A percentile compares a stretch with the other conserved stretches of the same genome.
phyloP scores from a whole-genome alignment of 306 rosid species.

The Trifolium dubium region DNA sequence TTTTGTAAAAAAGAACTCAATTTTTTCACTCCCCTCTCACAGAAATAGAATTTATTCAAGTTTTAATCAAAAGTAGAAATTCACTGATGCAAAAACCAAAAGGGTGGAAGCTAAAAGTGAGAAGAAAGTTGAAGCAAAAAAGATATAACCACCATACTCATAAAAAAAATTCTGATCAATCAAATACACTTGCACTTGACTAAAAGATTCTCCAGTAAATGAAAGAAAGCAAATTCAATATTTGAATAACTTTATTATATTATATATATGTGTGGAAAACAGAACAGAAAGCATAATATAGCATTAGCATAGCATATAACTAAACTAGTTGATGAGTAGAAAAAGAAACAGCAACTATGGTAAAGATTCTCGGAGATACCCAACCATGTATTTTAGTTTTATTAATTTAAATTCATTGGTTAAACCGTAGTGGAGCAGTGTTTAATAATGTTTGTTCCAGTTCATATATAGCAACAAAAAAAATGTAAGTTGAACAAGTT shows the following conservation, averaged over 20 bases:
- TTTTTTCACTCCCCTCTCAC: background rate
- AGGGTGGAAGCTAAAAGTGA: background rate
- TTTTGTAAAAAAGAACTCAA: constrained; percentile 21
- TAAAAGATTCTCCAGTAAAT: constrained; percentile 36
- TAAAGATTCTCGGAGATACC: constrained; percentile 67
- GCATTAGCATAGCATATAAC: background rate
- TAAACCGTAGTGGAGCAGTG: background rate
- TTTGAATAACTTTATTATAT: background rate
- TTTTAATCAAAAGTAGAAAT: background rate
- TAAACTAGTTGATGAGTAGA: background rate
- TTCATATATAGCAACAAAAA: constrained; percentile 7
- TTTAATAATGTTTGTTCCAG: background rate
- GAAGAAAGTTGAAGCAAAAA: constrained; percentile 35
- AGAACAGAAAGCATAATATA: constrained; percentile 5
- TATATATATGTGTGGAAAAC: background rate
- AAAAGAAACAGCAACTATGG: constrained; percentile 8
- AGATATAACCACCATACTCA: background rate
- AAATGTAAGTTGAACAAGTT: background rate
- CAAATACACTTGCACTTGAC: constrained; percentile 18
- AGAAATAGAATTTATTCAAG: constrained; percentile 33
- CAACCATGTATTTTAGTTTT: constrained; percentile 32
- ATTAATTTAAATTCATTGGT: background rate
- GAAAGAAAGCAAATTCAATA: background rate
- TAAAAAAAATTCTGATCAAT: constrained; percentile 20
- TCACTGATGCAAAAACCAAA: constrained; percentile 21